Evolutionary conservation across 1,284 basidiomycete genomes (phyloP), one percentile per base, ranked within the genome.

Genomic region (Trichosporon inkin): DNA sequence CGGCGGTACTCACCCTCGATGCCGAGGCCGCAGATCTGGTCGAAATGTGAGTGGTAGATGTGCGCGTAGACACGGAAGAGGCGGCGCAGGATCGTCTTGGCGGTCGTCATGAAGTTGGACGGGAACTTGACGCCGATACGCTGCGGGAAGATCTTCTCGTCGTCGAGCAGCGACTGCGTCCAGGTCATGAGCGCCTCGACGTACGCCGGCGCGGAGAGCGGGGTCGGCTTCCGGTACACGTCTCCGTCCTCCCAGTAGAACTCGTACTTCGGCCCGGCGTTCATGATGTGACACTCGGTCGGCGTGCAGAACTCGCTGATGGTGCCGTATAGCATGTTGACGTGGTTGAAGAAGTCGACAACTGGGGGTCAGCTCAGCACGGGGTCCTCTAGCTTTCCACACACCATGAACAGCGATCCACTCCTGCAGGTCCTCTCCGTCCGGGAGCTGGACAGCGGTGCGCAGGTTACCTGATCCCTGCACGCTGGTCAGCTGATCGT

Each of bases 111-210:
- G 79, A 99, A 99, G 71, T 87, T 91, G 72, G 85, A 86, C 3
- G 95, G 91, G 78, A 99, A 99, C 1, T 92, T 87, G 6, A 93
- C 87, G 55, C 93, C 95, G 66, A 98, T 92, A 78, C 89, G 91
- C 78, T 92, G 93, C 1, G 96, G 96, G 78, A 99, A 99, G 53
- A 94, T 80, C 49, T 82, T 83, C 72, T 96, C 93, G 74, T 99
- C 92, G 74, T 99, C 96, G 52, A 99, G 82, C 58, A 96, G 83
- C 49, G 83, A 84, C 78, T 99, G 96, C 8, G 92, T 88, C 96
- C 96, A 99, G 75, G 94, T 97, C 93, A 99, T 98, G 60, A 99
- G 82, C 20, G 92, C 90, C 74, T 99, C 96, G 57, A 99, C 94
- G 75, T 99, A 99, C 61, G 96, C 93, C 2, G 93, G 92, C 0